Conservation (phyloP, 129 eudicot genomes). For the Escallonia herrerae region DNA sequence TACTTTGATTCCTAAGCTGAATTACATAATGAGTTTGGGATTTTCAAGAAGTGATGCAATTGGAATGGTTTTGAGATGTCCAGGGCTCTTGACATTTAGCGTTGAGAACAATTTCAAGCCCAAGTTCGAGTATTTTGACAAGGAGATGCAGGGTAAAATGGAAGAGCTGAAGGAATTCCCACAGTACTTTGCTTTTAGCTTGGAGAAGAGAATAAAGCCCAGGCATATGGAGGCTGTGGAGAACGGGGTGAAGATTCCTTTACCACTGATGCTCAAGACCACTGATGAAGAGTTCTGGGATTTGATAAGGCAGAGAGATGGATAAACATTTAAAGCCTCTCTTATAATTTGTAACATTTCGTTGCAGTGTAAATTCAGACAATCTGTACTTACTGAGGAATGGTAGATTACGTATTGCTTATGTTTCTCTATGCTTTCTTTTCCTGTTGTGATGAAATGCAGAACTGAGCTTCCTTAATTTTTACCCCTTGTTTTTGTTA, state of each 20-base stretch:
- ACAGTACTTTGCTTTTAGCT: conserved; percentile 82
- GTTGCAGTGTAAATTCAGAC: too few species aligned
- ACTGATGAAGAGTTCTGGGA: conserved; percentile 74
- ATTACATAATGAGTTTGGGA: conserved; percentile 59
- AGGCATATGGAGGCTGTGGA: conserved; percentile 60
- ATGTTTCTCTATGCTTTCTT: too few species aligned
- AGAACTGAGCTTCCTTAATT: too few species aligned
- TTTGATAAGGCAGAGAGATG: conserved; percentile 29
- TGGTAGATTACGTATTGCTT: too few species aligned
- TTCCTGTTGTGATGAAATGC: too few species aligned
- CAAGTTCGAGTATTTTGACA: conserved; percentile 54
- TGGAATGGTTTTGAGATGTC: conserved; percentile 87
- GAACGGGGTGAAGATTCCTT: conserved; percentile 42
- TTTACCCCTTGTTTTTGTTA: too few species aligned
- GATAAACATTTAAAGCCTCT: conserved; percentile 8
- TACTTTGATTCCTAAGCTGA: conserved; percentile 70
- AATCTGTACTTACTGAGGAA: too few species aligned
- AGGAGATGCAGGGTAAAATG: conserved; percentile 59
- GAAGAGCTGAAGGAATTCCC: conserved; percentile 73
- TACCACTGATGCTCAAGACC: conserved; percentile 61
- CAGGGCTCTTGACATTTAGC: conserved; percentile 78
- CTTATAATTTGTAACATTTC: neutral
- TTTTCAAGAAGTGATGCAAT: conserved; percentile 58
- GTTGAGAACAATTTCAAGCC: conserved; percentile 81
- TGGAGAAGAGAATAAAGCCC: conserved; percentile 91